A percentile compares a stretch with the other conserved stretches of the same genome.
These are phyloP conservation scores for Sugiyamaella qingdaonensis DNA, from an alignment of 805 yeast genomes.

Conservation along the genomic window DNA sequence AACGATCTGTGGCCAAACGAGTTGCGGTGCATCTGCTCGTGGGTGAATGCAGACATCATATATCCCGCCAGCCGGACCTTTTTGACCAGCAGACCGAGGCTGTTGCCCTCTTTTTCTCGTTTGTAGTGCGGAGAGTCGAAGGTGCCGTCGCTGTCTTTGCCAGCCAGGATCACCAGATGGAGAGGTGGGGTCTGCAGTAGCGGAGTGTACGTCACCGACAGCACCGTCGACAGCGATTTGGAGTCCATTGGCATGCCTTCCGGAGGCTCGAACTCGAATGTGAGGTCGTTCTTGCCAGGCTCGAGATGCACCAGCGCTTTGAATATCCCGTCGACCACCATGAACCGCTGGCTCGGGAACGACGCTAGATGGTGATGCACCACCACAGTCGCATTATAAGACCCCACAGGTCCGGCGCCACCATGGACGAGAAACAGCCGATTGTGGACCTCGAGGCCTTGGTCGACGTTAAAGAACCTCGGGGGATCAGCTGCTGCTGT, in stretches of 20 bases:
- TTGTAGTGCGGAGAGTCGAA: constrained; percentile 63
- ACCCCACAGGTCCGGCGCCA: constrained; percentile 26
- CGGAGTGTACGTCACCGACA: constrained; percentile 50
- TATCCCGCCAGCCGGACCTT: constrained; percentile 80
- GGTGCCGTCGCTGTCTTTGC: constrained; percentile 62
- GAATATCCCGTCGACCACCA: constrained; percentile 65
- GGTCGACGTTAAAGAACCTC: constrained; percentile 28
- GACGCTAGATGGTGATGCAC: constrained; percentile 38
- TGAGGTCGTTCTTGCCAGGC: constrained; percentile 60
- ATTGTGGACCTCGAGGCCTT: constrained; percentile 24
- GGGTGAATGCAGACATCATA: constrained; percentile 86
- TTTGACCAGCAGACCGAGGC: constrained; percentile 61
- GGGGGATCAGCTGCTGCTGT: constrained; percentile 10
- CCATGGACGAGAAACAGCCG: constrained; percentile 37
- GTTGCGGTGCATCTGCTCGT: constrained; percentile 76
- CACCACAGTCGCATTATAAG: constrained; percentile 39
- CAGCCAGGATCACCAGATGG: constrained; percentile 75
- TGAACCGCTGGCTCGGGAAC: constrained; percentile 68
- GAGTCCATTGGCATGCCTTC: constrained; percentile 10
- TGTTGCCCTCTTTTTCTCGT: constrained; percentile 50
- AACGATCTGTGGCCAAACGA: constrained; percentile 79
- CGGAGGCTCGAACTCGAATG: constrained; percentile 38
- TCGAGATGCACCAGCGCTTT: constrained; percentile 69
- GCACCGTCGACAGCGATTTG: constrained; percentile 17
- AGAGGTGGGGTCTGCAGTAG: constrained; percentile 64